A percentile compares a stretch with the other conserved stretches of the same genome.
These are phyloP conservation scores for Colletotrichum tofieldiae DNA, from an alignment of 2,329 filamentous ascomycete genomes.

Conservation along the genomic window DNA sequence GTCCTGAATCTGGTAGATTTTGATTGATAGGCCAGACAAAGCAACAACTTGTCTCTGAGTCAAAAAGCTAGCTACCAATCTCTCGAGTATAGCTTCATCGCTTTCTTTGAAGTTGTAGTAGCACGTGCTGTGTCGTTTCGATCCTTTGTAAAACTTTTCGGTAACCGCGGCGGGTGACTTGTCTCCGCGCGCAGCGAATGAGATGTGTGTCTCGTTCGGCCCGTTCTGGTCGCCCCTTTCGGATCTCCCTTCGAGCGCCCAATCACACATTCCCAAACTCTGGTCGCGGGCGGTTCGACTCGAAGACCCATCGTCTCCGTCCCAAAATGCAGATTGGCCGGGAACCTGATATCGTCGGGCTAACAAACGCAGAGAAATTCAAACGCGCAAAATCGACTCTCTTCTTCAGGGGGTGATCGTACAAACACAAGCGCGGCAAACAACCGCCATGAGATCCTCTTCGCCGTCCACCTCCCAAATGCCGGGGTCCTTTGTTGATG, in stretches of 20 bases:
- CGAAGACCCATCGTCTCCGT: constrained; percentile 11
- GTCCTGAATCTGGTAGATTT: constrained; percentile 9
- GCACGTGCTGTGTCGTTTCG: constrained; percentile 31
- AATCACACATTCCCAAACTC: constrained; percentile 30
- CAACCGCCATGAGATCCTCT: constrained; percentile 38
- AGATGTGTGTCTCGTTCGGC: constrained; percentile 14
- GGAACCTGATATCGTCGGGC: not conserved
- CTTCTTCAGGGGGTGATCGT: constrained; percentile 42
- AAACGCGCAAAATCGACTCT: constrained; percentile 36
- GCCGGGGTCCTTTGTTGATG: constrained; percentile 59
- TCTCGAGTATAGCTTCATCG: constrained; percentile 45
- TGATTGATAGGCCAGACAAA: constrained; percentile 29
- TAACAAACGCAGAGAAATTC: constrained; percentile 20
- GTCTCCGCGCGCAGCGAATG: constrained; percentile 4
- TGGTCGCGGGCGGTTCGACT: constrained; percentile 30
- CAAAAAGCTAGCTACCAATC: constrained; percentile 43
- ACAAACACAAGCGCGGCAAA: constrained; percentile 40
- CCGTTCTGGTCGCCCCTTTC: constrained; percentile 39
- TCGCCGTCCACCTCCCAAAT: constrained; percentile 50
- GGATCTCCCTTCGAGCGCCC: constrained; percentile 38
- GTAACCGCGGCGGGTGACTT: constrained; percentile 7
- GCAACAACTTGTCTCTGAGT: constrained; percentile 35
- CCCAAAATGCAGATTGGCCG: constrained; percentile 6
- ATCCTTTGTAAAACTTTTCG: constrained; percentile 24
- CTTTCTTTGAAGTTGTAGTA: constrained; percentile 32